Percentiles rank a stretch among this genome's conserved stretches.
Conservation (phyloP, 2,329 filamentous ascomycete genomes). For the Neonectria ditissima region DNA sequence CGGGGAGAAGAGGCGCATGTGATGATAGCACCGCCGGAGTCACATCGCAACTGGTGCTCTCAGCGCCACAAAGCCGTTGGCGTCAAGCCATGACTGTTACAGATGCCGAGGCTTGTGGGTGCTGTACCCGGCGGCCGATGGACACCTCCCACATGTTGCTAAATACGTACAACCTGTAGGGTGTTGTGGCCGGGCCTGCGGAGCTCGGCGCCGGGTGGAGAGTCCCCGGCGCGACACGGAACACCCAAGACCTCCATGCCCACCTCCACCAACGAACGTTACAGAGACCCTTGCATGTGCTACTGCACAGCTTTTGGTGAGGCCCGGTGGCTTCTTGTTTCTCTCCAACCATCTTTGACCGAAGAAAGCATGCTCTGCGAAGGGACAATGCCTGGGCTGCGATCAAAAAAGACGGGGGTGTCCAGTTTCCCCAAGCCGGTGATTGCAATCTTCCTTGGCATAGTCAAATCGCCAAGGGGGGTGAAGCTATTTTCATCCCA, state of each 20-base stretch:
- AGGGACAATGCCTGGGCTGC: conserved; percentile 6
- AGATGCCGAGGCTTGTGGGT: conserved; percentile 11
- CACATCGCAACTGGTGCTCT: conserved; percentile 4
- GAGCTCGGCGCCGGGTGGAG: conserved; percentile 13
- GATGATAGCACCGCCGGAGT: neutral
- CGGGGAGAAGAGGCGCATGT: neutral
- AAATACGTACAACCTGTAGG: neutral
- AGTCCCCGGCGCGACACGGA: neutral
- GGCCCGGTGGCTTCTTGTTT: neutral
- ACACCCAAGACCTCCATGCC: conserved; percentile 5
- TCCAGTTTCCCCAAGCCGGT: neutral
- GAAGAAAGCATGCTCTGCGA: conserved; percentile 37
- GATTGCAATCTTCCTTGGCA: conserved; percentile 21
- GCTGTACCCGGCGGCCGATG: conserved; percentile 6
- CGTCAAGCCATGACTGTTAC: conserved; percentile 26
- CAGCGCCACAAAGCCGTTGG: conserved; percentile 11
- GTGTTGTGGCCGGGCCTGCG: conserved; percentile 1
- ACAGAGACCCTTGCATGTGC: conserved; percentile 2
- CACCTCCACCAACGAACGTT: conserved; percentile 6
- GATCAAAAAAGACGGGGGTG: neutral
- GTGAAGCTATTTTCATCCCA: conserved; percentile 23
- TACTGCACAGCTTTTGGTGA: neutral
- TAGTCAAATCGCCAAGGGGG: conserved; percentile 5
- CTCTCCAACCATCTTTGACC: conserved; percentile 15
- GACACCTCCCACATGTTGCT: neutral